phyloP scores from a whole-genome alignment of 495 filamentous ascomycete species.

The Penicillium crystallinum region DNA sequence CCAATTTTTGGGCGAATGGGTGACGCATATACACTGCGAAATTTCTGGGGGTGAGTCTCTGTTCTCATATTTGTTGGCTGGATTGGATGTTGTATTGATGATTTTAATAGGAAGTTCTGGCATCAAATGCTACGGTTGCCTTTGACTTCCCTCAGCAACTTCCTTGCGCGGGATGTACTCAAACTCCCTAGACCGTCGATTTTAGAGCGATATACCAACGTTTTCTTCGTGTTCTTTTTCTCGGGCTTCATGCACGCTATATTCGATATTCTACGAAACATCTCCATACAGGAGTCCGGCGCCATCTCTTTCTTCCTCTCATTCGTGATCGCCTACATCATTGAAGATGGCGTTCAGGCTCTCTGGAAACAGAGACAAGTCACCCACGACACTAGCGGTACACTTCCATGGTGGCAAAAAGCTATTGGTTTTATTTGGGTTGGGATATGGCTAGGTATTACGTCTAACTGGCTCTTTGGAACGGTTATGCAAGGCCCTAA shows the following conservation, averaged over 20 bases:
- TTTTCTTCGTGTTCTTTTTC: conserved; percentile 30
- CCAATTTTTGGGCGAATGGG: conserved; percentile 27
- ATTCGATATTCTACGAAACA: conserved; percentile 15
- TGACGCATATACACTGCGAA: conserved; percentile 30
- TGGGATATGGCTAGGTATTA: conserved; percentile 8
- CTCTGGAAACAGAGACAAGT: conserved; percentile 8
- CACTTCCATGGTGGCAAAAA: conserved; percentile 7
- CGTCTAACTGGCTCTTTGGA: conserved; percentile 3
- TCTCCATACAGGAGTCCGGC: conserved; percentile 14
- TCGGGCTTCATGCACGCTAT: conserved; percentile 28
- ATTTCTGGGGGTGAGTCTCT: conserved; percentile 28
- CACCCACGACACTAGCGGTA: neutral
- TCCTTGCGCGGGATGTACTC: conserved; percentile 21
- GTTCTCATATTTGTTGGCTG: neutral
- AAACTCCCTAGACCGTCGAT: conserved; percentile 21
- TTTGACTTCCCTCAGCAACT: conserved; percentile 24
- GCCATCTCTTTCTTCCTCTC: conserved; percentile 27
- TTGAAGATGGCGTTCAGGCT: conserved; percentile 28
- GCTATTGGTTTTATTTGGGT: conserved; percentile 13
- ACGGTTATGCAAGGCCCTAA: neutral
- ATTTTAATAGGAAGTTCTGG: conserved; percentile 34
- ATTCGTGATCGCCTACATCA: conserved; percentile 26
- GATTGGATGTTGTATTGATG: neutral
- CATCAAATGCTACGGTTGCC: conserved; percentile 32
- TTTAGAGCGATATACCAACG: conserved; percentile 29